Evolutionary conservation across 2,329 filamentous ascomycete genomes (phyloP), one percentile per base, ranked within the genome.

Genomic region (Knufia fluminis): DNA sequence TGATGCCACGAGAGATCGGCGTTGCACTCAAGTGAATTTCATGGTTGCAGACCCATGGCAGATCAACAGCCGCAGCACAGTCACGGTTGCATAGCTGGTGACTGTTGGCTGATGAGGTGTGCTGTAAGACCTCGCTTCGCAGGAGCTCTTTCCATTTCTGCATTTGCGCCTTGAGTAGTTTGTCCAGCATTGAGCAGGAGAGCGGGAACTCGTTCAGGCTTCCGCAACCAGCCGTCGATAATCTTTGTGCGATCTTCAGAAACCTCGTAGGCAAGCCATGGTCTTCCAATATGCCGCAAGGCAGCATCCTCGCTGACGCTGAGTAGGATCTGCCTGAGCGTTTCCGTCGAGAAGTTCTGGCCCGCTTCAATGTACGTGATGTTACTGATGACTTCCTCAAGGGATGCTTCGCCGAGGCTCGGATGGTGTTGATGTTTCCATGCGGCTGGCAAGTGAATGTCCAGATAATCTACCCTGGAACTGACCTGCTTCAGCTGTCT

Each of bases 191-290:
- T 46, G 69, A 51, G 50, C 64, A 69, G 4, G 58, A 59, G 39
- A 67, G 61, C 10, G 69, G 57, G 23, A 67, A 59, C n/a, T 63
- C 58, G 50, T 61, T 64, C n/a, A 70, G 51, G 2, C 51, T 58
- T 49, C 64, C 56, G 63, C 67, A 69, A 2, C 59, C 64, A 4
- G 60, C 53, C 10, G 59, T 50, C 19, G 61, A 57, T 16, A 69
- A 45, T 14, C 66, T 61, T 46, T 67, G 68, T 3, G 64, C 64
- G 36, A 69, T 58, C 46, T 68, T 68, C 40, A 69, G 50, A 65
- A 69, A 68, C 6, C 66, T 62, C 1, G 65, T 64, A 1, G n/a
- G 61, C 63, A 46, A 68, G 67, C 66, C 67, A 69, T 1, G 66
- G 67, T 16, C 66, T 59, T 17, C 60, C 59, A 7, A 49, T 52